phyloP scores from a whole-genome alignment of 805 yeast species.

The Yarrowia deformans region DNA sequence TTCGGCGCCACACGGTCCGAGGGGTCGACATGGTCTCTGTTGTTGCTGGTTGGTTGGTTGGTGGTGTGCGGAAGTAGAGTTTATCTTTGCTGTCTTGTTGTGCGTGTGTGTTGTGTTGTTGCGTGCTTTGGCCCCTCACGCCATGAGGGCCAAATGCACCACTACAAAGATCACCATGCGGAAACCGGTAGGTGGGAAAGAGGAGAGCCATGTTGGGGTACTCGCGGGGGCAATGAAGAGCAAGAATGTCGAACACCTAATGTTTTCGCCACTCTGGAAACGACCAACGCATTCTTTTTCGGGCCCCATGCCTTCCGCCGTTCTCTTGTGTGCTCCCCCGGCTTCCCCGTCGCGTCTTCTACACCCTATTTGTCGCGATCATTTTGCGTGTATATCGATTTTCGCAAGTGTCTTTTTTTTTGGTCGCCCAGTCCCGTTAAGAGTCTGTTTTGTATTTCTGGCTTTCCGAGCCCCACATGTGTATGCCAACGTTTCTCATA shows the following conservation, averaged over 20 bases:
- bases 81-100: constrained; percentile 5
- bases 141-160: background rate
- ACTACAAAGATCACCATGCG: constrained; percentile 7
- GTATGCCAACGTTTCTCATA: background rate
- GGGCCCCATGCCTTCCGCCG: background rate
- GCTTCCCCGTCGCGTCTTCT: constrained; percentile 1
- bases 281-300: background rate
- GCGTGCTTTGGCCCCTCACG: background rate
- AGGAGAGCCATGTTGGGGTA: background rate
- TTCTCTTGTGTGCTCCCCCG: background rate
- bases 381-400: background rate
- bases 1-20: constrained; percentile 27
- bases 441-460: constrained; percentile 9
- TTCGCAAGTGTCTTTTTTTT: background rate
- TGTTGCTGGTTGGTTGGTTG: constrained; percentile 2
- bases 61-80: background rate
- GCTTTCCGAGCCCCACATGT: background rate
- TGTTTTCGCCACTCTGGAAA: constrained; percentile 4
- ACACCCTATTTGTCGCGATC: constrained; percentile 2
- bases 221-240: background rate
- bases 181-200: background rate
- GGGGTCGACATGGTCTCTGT: background rate
- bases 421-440: background rate
- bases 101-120: background rate
- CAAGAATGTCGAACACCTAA: background rate